Evolutionary conservation across 805 yeast species (phyloP).

Genomic region (Starmerella apicola): DNA sequence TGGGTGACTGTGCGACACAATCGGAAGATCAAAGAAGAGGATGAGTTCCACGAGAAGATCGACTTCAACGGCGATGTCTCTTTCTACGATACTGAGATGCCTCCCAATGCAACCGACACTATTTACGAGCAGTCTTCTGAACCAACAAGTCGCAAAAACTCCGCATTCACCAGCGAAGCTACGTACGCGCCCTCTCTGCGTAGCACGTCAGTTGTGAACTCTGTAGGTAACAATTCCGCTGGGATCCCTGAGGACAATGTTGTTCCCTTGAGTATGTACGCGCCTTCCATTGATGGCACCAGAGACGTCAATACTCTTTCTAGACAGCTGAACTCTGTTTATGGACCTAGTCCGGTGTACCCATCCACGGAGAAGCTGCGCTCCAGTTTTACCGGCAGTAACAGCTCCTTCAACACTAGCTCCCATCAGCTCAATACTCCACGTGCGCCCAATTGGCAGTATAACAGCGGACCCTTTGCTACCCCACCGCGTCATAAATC

Average conservation of each 20-base stretch:
- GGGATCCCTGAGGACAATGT: neutral
- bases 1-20: slow-evolving; percentile 27
- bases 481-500: slow-evolving; percentile 10
- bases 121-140: neutral
- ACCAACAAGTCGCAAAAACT: too few species aligned
- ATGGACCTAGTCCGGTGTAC: slow-evolving; percentile 18
- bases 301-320: neutral
- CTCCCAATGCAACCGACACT: neutral
- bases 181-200: too few species aligned
- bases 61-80: slow-evolving; percentile 30
- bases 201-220: too few species aligned
- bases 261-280: neutral
- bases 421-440: neutral
- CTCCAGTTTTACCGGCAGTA: slow-evolving; percentile 9
- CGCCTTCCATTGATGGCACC: neutral
- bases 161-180: too few species aligned
- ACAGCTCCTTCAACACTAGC: too few species aligned
- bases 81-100: slow-evolving; percentile 4
- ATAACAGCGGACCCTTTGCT: slow-evolving; percentile 13
- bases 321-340: slow-evolving; percentile 6
- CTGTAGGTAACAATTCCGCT: too few species aligned
- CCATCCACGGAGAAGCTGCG: slow-evolving; percentile 16
- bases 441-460: neutral
- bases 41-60: slow-evolving; percentile 26
- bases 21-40: slow-evolving; percentile 27